These are phyloP conservation scores for Aspergillus transmontanensis DNA, from an alignment of 2,329 filamentous ascomycete species.

Conservation along the genomic window DNA sequence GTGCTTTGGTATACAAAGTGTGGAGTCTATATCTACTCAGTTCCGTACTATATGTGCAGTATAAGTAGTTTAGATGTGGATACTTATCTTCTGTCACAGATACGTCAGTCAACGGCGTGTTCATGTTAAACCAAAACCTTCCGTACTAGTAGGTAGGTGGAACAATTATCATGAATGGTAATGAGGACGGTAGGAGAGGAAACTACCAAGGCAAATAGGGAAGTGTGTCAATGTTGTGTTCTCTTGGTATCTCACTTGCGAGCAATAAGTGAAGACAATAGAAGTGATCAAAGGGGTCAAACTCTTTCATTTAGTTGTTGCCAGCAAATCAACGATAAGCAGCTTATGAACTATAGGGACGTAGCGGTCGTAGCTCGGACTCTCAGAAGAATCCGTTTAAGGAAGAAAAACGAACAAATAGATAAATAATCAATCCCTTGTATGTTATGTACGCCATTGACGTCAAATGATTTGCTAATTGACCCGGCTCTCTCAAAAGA, in stretches of 20 bases:
- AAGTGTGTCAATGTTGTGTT: neutral
- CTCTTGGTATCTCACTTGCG: neutral
- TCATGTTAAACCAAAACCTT: neutral
- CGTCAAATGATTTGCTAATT: slow-evolving; percentile 17
- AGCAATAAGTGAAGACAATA: neutral
- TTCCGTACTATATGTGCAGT: neutral
- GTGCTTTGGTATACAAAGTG: neutral
- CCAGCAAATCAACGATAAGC: slow-evolving; percentile 3
- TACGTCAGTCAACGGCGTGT: neutral
- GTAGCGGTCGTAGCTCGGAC: neutral
- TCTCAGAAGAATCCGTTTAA: slow-evolving; percentile 6
- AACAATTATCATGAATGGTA: neutral
- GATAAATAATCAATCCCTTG: slow-evolving; percentile 13
- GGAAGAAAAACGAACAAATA: slow-evolving; percentile 16
- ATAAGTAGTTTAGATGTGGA: neutral
- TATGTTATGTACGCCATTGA: slow-evolving; percentile 26
- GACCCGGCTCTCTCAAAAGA: slow-evolving; percentile 11
- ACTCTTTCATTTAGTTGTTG: neutral
- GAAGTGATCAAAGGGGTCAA: neutral
- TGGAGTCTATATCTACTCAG: neutral
- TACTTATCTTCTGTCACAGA: neutral
- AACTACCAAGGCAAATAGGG: neutral
- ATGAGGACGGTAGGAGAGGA: neutral
- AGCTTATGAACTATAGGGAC: slow-evolving; percentile 1
- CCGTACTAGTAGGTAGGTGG: neutral